Base-by-base conservation (phyloP, 148 eudicot genomes). In the Euryodendron excelsum region DNA sequence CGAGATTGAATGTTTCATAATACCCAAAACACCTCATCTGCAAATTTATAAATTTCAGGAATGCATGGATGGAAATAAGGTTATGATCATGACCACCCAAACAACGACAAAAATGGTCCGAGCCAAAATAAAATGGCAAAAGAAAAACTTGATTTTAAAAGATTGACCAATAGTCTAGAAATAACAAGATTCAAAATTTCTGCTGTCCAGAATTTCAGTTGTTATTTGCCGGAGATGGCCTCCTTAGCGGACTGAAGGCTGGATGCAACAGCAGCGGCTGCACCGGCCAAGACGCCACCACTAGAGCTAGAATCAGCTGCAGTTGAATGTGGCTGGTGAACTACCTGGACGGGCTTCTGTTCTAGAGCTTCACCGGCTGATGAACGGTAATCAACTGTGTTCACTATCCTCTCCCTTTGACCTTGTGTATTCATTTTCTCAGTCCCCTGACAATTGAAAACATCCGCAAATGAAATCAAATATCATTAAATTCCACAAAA, bases 161-260 rank as follows among this genome's bases (percentile, higher is more conserved):
- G 44, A 39, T 7, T 3, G 44, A 39, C 44, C 7, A 3, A 39
- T 2, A 39, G 3, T 39, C 44, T 2, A 7, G 7, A 39, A 39
- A 39, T n/a, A n/a, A n/a, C n/a, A n/a, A n/a, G n/a, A n/a, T n/a
- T n/a, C n/a, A n/a, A n/a, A n/a, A n/a, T n/a, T n/a, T n/a, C n/a
- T n/a, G n/a, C n/a, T n/a, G n/a, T n/a, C n/a, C n/a, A n/a, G n/a
- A n/a, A n/a, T n/a, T n/a, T n/a, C n/a, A n/a, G n/a, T n/a, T n/a
- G n/a, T 10, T 48, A 9, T 9, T 48, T 48, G 41, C 69, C 30
- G 1, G 90, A 78, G 7, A 87, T 67, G 27, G 79, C 86, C 2
- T 88, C 76, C 58, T 82, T 82, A 28, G 88, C 89, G 62, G 86
- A 80, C 36, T 87, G 80, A 34, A 90, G 83, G 56, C 88, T 78